These are phyloP conservation scores for Vaccinium darrowii DNA, from an alignment of 148 eudicot species.

Conservation along the genomic window DNA sequence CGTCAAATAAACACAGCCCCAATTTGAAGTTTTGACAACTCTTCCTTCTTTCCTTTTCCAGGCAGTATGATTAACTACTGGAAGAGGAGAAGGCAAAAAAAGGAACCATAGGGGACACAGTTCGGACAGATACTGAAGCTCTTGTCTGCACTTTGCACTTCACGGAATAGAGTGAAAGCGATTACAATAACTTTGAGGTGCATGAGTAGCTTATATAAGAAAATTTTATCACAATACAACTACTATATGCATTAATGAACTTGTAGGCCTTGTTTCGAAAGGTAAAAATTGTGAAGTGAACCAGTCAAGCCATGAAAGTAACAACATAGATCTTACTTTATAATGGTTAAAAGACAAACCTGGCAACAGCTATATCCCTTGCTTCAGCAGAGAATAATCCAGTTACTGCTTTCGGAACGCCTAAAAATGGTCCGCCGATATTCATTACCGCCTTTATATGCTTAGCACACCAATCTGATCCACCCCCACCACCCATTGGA, in stretches of 20 bases:
- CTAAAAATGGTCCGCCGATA: conserved; percentile 94
- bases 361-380: conserved; percentile 92
- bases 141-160: background rate
- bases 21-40: background rate
- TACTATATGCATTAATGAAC: background rate
- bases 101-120: background rate
- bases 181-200: background rate
- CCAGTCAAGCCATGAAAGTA: background rate
- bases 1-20: background rate
- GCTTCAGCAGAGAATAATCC: conserved; percentile 96
- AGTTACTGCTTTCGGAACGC: conserved; percentile 84
- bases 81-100: background rate
- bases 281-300: background rate
- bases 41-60: conserved; percentile 10
- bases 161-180: background rate
- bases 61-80: background rate
- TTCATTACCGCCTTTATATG: conserved; percentile 93
- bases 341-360: conserved; percentile 39
- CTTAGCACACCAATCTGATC: conserved; percentile 80
- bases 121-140: background rate
- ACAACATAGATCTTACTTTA: background rate
- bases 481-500: conserved; percentile 99
- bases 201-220: background rate
- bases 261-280: background rate
- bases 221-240: background rate